Evolutionary conservation across 495 filamentous ascomycete genomes (phyloP).

Genomic region (Podospora anserina): DNA sequence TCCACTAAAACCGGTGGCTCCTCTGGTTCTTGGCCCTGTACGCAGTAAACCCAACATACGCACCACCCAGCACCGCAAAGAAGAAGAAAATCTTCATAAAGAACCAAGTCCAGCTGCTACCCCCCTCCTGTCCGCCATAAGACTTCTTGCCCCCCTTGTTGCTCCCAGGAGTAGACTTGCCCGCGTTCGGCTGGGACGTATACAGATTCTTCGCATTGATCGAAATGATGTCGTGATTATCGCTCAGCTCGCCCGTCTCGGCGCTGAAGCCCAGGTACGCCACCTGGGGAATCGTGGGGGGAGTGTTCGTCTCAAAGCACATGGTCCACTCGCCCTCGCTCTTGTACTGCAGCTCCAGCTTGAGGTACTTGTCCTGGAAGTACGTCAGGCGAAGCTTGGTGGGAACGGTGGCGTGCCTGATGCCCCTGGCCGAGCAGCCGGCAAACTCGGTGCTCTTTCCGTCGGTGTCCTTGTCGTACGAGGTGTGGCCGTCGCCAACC

Average conservation of each 20-base stretch:
- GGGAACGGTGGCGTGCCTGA: slow-evolving; percentile 70
- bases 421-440: slow-evolving; percentile 90
- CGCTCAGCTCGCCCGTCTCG: slow-evolving; percentile 92
- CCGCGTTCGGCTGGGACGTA: slow-evolving; percentile 48
- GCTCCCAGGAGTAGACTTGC: slow-evolving; percentile 40
- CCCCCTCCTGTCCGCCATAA: slow-evolving; percentile 32
- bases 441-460: slow-evolving; percentile 90
- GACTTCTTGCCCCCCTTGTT: slow-evolving; percentile 38
- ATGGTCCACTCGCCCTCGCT: slow-evolving; percentile 78
- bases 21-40: slow-evolving; percentile 68
- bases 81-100: slow-evolving; percentile 81
- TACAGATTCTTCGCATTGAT: slow-evolving; percentile 89
- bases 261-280: slow-evolving; percentile 94
- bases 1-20: slow-evolving; percentile 70
- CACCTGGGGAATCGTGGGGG: slow-evolving; percentile 79
- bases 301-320: slow-evolving; percentile 76
- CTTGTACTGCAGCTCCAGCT: slow-evolving; percentile 93
- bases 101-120: slow-evolving; percentile 88
- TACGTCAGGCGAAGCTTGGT: slow-evolving; percentile 90
- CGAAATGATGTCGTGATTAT: slow-evolving; percentile 96
- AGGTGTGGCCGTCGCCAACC: slow-evolving; percentile 84
- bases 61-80: slow-evolving; percentile 62
- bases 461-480: slow-evolving; percentile 91
- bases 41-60: slow-evolving; percentile 78
- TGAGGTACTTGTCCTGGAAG: slow-evolving; percentile 91